Conservation (phyloP, 2,329 filamentous ascomycete genomes). For the Calonectria multiphialidica region DNA sequence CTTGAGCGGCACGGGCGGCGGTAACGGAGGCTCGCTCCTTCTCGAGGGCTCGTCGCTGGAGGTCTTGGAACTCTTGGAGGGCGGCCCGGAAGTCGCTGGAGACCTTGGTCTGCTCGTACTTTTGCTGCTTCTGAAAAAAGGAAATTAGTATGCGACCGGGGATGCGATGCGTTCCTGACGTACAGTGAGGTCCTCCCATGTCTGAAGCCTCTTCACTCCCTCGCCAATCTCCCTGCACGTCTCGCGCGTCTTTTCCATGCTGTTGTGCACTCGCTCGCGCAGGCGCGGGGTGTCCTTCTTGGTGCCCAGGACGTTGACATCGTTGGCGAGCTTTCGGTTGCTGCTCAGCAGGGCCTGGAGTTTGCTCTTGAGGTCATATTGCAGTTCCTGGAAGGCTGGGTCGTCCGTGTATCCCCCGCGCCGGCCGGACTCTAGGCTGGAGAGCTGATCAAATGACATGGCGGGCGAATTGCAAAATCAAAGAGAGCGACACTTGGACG, state of each 20-base stretch:
- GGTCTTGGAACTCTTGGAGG: conserved; percentile 88
- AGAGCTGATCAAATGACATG: conserved; percentile 95
- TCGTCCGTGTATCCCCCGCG: conserved; percentile 89
- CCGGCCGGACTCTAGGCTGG: conserved; percentile 83
- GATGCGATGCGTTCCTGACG: conserved; percentile 10
- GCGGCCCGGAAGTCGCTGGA: conserved; percentile 92
- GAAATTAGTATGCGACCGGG: conserved; percentile 24
- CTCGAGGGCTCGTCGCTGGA: conserved; percentile 92
- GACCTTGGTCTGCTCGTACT: conserved; percentile 95
- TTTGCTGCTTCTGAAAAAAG: conserved; percentile 82
- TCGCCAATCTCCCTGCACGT: conserved; percentile 94
- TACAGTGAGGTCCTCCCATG: conserved; percentile 87
- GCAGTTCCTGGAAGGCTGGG: conserved; percentile 88
- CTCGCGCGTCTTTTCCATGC: conserved; percentile 87
- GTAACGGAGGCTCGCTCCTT: conserved; percentile 90
- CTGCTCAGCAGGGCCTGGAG: conserved; percentile 91
- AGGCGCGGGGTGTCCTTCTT: conserved; percentile 92
- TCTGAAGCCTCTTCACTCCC: conserved; percentile 91
- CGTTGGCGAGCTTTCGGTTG: conserved; percentile 85
- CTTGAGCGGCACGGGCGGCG: conserved; percentile 84
- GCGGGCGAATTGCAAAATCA: conserved; percentile 8
- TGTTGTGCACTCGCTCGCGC: conserved; percentile 88
- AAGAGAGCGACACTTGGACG: conserved; percentile 2
- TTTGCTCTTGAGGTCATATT: conserved; percentile 86
- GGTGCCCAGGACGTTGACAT: conserved; percentile 88